phyloP scores from a whole-genome alignment of 257 asterid species.

The Buddleja alternifolia region DNA sequence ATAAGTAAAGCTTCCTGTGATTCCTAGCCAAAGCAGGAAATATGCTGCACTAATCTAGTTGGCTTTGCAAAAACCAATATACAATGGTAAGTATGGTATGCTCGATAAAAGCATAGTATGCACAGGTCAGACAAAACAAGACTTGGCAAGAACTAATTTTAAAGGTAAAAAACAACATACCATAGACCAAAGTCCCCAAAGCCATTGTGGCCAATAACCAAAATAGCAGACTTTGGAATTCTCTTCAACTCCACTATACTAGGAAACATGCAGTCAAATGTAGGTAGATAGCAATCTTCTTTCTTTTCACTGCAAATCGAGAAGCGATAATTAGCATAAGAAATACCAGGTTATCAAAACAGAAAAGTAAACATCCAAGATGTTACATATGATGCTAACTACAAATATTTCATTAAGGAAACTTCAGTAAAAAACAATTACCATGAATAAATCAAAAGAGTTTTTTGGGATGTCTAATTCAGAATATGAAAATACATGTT shows the following conservation, averaged over 20 bases:
- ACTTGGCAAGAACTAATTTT: background rate
- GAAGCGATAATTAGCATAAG: slow-evolving; percentile 34
- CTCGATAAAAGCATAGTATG: background rate
- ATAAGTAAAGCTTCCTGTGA: slow-evolving; percentile 1
- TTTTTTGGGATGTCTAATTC: background rate
- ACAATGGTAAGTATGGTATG: slow-evolving; percentile 3
- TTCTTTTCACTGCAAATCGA: slow-evolving; percentile 58
- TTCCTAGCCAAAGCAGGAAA: background rate
- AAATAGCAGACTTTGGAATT: slow-evolving; percentile 60
- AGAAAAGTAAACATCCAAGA: background rate
- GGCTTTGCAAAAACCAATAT: slow-evolving; percentile 7
- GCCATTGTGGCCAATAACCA: slow-evolving; percentile 89
- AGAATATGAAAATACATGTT: too few relatives aligned
- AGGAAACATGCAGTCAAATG: slow-evolving; percentile 62
- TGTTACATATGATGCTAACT: background rate
- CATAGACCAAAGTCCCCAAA: slow-evolving; percentile 81
- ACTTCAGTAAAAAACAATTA: background rate
- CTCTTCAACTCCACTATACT: slow-evolving; percentile 68
- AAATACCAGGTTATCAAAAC: background rate
- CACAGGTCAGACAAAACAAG: background rate
- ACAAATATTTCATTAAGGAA: background rate
- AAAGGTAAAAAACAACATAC: slow-evolving; percentile 44
- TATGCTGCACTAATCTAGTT: background rate
- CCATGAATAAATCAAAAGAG: background rate
- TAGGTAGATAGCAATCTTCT: slow-evolving; percentile 63